phyloP scores from a whole-genome alignment of 768 basidiomycete genomes.

The Russula abietina region DNA sequence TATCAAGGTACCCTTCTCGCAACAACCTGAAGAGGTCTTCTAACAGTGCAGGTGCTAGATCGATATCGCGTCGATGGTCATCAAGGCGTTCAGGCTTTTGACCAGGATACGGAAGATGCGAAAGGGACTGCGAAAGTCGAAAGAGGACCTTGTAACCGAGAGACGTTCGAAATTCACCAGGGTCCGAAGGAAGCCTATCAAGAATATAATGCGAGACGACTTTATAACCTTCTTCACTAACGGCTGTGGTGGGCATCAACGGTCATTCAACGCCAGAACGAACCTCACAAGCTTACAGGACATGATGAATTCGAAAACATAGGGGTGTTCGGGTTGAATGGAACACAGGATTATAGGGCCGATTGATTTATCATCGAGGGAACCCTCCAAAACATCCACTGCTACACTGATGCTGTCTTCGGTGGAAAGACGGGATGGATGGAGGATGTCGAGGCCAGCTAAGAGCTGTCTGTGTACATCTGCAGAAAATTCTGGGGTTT shows the following conservation, averaged over 20 bases:
- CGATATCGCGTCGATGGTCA: background rate
- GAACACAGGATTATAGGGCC: slow-evolving; percentile 6
- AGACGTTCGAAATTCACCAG: background rate
- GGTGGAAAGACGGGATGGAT: background rate
- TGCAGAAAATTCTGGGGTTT: background rate
- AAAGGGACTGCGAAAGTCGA: slow-evolving; percentile 3
- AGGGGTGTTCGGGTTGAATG: background rate
- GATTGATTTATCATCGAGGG: slow-evolving; percentile 9
- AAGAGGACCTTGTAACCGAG: slow-evolving; percentile 5
- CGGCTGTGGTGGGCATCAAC: slow-evolving; percentile 5
- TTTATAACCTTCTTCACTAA: background rate
- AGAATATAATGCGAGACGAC: background rate
- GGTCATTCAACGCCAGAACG: background rate
- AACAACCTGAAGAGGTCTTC: slow-evolving; percentile 6
- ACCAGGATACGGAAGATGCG: background rate
- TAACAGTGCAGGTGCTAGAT: background rate
- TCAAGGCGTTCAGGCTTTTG: background rate
- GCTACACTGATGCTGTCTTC: slow-evolving; percentile 8
- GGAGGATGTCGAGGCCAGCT: slow-evolving; percentile 6
- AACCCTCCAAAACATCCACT: slow-evolving; percentile 3
- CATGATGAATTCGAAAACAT: slow-evolving; percentile 16
- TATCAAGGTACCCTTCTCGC: slow-evolving; percentile 1
- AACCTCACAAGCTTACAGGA: background rate
- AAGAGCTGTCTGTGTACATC: slow-evolving; percentile 4
- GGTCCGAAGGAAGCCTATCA: background rate